Conservation (phyloP, 176 grass and related monocot genomes). For the Dendrocalamus sinicus region DNA sequence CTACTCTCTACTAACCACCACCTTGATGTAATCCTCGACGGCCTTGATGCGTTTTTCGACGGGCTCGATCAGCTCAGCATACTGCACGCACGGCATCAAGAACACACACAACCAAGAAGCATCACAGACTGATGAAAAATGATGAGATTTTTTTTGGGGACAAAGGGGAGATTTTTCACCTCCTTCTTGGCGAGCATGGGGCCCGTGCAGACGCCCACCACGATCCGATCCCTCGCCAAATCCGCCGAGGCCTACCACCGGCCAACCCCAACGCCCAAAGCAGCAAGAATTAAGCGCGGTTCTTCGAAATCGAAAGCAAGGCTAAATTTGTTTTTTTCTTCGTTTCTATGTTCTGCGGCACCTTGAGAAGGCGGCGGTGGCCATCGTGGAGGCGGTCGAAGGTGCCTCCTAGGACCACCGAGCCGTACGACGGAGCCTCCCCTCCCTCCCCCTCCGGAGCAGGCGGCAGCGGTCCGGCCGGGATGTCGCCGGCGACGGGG, state of each 20-base stretch:
- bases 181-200: conserved; percentile 73
- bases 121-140: neutral
- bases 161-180: conserved; percentile 43
- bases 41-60: conserved; percentile 59
- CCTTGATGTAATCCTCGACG: conserved; percentile 73
- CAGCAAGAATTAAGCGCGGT: neutral
- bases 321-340: neutral
- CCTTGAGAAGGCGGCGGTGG: conserved; percentile 71
- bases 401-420: conserved; percentile 69
- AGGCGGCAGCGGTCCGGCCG: conserved; percentile 7
- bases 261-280: neutral
- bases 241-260: conserved; percentile 57
- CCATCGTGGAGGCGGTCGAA: conserved; percentile 79
- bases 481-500: conserved; percentile 15
- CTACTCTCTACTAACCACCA: neutral
- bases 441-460: neutral
- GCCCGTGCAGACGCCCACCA: conserved; percentile 67
- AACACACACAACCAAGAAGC: conserved; percentile 11
- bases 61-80: conserved; percentile 58
- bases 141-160: neutral
- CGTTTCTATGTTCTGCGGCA: neutral
- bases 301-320: conserved; percentile 9
- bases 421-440: conserved; percentile 20
- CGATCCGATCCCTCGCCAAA: conserved; percentile 57
- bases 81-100: conserved; percentile 24